These are phyloP conservation scores for Lindgomyces ingoldianus DNA, from an alignment of 495 filamentous ascomycete genomes.

Conservation along the genomic window DNA sequence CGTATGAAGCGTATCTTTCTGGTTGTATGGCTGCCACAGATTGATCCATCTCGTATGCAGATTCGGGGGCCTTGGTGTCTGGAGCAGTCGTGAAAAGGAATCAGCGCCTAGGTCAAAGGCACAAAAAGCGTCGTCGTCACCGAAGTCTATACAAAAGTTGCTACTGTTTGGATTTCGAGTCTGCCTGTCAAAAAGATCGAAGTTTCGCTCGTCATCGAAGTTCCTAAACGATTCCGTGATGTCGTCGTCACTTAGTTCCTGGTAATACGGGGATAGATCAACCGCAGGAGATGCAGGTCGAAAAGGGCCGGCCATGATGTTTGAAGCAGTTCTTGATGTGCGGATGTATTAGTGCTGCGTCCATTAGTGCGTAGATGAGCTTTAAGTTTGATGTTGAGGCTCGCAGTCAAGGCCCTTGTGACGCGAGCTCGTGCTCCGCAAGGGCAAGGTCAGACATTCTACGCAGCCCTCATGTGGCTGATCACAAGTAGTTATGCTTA, in stretches of 20 bases:
- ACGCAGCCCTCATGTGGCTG: background rate
- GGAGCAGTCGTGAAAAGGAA: conserved; percentile 48
- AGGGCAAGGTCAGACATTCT: background rate
- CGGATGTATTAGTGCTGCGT: too few species aligned
- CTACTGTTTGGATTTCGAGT: conserved; percentile 27
- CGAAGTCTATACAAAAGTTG: conserved; percentile 72
- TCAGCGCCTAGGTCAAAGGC: conserved; percentile 57
- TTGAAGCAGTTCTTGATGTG: too few species aligned
- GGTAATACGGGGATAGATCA: conserved; percentile 28
- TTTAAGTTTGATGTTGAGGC: background rate
- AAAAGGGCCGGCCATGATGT: conserved; percentile 16
- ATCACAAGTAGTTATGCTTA: too few species aligned
- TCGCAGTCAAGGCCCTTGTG: background rate
- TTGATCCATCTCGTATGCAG: conserved; percentile 67
- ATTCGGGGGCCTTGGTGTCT: conserved; percentile 32
- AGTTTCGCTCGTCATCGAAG: conserved; percentile 32
- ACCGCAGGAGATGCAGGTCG: conserved; percentile 11
- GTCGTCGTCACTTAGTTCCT: conserved; percentile 24
- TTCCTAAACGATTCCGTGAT: conserved; percentile 22
- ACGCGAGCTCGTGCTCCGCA: background rate
- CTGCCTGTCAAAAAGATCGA: conserved; percentile 31
- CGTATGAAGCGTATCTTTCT: conserved; percentile 56
- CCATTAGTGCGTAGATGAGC: background rate
- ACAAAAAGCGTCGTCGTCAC: conserved; percentile 61
- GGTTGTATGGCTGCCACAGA: conserved; percentile 68